Percentiles rank a stretch among this genome's conserved stretches.
phyloP scores from a whole-genome alignment of 2,329 filamentous ascomycete species.

The Sporothrix schenckii region DNA sequence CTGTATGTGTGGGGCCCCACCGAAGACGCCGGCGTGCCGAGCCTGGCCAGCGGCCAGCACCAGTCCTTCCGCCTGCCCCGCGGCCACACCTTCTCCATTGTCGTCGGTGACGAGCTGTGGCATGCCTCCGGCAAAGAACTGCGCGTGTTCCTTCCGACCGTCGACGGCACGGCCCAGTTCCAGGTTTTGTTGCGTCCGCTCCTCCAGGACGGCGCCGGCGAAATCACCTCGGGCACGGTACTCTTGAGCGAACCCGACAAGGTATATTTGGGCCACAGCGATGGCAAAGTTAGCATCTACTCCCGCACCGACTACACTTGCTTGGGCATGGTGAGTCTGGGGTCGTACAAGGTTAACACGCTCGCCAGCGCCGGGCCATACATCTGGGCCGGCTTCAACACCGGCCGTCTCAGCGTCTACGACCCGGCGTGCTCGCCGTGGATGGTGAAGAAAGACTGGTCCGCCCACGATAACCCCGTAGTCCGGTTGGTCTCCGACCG shows the following conservation, averaged over 20 bases:
- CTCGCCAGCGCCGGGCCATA: constrained; percentile 78
- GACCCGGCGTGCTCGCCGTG: constrained; percentile 82
- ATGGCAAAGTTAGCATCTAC: constrained; percentile 95
- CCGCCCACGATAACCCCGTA: constrained; percentile 82
- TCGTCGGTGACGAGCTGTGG: constrained; percentile 85
- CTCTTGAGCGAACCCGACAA: constrained; percentile 74
- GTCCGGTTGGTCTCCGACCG: constrained; percentile 75
- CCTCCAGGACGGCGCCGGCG: constrained; percentile 71
- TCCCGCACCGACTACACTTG: constrained; percentile 76
- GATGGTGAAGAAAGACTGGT: constrained; percentile 92
- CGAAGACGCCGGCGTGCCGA: constrained; percentile 65
- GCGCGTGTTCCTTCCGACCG: constrained; percentile 75
- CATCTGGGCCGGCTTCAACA: constrained; percentile 94
- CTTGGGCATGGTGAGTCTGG: constrained; percentile 79
- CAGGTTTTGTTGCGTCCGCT: constrained; percentile 75
- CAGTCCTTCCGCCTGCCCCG: constrained; percentile 77
- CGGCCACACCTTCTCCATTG: constrained; percentile 85
- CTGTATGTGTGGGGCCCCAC: constrained; percentile 86
- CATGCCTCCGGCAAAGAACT: constrained; percentile 85
- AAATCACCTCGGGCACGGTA: constrained; percentile 81
- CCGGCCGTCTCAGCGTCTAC: constrained; percentile 90
- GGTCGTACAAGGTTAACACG: constrained; percentile 92
- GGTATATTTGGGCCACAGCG: constrained; percentile 87
- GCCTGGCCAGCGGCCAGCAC: constrained; percentile 68
- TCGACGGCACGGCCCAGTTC: constrained; percentile 69